Evolutionary conservation across 805 yeast species (phyloP), one percentile per base, ranked within the genome.

Genomic region (Wickerhamiella brachini): DNA sequence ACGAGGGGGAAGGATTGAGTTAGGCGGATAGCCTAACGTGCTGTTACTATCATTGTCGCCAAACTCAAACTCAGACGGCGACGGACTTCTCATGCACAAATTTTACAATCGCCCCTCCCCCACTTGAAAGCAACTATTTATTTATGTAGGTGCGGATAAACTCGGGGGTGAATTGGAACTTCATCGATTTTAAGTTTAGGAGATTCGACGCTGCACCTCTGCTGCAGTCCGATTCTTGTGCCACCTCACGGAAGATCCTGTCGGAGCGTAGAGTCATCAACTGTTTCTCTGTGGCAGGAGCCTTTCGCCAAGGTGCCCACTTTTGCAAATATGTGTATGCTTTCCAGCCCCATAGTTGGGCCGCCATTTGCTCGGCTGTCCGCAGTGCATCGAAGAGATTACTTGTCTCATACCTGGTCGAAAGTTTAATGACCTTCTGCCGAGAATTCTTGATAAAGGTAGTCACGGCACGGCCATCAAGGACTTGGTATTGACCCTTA

Each of bases 201-300:
- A 57, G 53, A 20, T 29, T 39, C 6, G 45, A 39, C 22, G 57
- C 58, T 5, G 45, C 20, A 2, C 60, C 60, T 2, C 57, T 53
- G 20, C 15, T 53, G n/a, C 53, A 23, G 2, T 13, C 12, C 17
- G 18, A n/a, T 4, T 9, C 15, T 4, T 23, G 26, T 15, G 23
- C 26, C 7, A 44, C 31, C 17, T 21, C 34, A 2, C 15, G 34
- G 22, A 44, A 44, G 34, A 13, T 17, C 46, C 9, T 22, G 20
- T 44, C 46, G 10, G 26, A 3, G 6, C 9, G 5, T 8, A 44
- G 47, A 15, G 24, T 7, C 9, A 6, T 15, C n/a, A 45, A 8
- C 24, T 45, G 47, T 17, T 45, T 45, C 13, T 34, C 29, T 3
- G 47, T 9, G 6, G 47, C 37, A 26, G 37, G 24, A 5, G 6